Percentiles rank a stretch among this genome's conserved stretches.
Evolutionary conservation across 768 basidiomycete genomes (phyloP).

Genomic region (Hydnum rufescens): DNA sequence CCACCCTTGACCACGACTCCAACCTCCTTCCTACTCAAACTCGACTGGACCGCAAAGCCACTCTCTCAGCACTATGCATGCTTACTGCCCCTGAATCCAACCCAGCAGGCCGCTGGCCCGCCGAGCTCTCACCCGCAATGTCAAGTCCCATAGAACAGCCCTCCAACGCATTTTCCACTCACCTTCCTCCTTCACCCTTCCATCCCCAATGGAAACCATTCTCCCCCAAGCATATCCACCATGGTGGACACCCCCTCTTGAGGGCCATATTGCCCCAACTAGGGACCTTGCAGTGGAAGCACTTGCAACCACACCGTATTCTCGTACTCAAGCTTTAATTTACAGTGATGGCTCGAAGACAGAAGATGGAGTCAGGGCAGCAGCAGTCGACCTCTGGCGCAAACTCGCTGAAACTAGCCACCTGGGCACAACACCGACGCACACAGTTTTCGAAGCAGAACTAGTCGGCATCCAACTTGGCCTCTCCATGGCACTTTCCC

Average conservation of each 20-base stretch:
- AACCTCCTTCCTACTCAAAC: neutral
- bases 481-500: neutral
- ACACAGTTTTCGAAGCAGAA: slow-evolving; percentile 6
- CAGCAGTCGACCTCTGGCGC: too few species aligned
- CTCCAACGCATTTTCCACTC: slow-evolving; percentile 1
- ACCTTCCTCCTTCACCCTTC: neutral
- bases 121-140: neutral
- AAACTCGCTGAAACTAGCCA: slow-evolving; percentile 4
- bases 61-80: neutral
- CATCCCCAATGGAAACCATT: slow-evolving; percentile 1
- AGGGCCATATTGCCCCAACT: neutral
- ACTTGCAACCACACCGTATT: neutral
- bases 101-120: neutral
- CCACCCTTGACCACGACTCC: slow-evolving; percentile 1
- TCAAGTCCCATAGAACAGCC: slow-evolving; percentile 1
- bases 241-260: neutral
- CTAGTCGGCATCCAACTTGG: slow-evolving; percentile 2
- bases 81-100: neutral
- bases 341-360: slow-evolving; percentile 10
- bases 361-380: slow-evolving; percentile 1
- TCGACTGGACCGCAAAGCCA: neutral
- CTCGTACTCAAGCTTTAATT: neutral
- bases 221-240: neutral
- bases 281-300: neutral
- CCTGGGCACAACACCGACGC: slow-evolving; percentile 2